Evolutionary conservation across 2,329 filamentous ascomycete species (phyloP), one percentile per base, ranked within the genome.

Genomic region (Diaporthe vaccinii): DNA sequence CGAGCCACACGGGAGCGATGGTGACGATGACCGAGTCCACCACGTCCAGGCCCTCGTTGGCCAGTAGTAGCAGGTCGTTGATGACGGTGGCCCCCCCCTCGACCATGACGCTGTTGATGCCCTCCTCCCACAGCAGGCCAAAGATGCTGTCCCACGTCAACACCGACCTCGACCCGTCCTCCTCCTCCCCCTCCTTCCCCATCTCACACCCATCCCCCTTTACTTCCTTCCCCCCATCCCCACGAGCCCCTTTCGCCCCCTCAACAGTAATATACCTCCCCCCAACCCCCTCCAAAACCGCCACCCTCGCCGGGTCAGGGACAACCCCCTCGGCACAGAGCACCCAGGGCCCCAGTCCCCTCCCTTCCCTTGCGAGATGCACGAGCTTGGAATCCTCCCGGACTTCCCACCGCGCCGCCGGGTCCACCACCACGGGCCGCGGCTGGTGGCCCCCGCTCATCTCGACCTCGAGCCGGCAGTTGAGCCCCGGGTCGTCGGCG

Each of bases 1-100:
- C 96, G n/a, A 98, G 87, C 91, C 95, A 98, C 0, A 92, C 95
- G 12, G 96, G 96, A 4, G 96, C 95, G 80, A 98, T 92, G 0
- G 96, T 98, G 75, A 98, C 89, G 79, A 98, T 93, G 67, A 98
- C 92, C 2, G 93, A 93, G 81, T 95, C 90, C 57, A 88, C 87
- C 12, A 95, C 85, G n/a, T 82, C 79, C 25, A 71, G 57, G 2
- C 67, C 62, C 22, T 90, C 86, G 79, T 92, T 91, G 39, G 86
- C 85, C 3, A 90, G 87, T 53, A 89, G 87, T n/a, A 98, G 87
- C 25, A 98, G 84, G 51, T 93, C 91, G 81, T 97, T 97, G 81
- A 98, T 95, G 46, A 98, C 91, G 15, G 88, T 87, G 0, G 91
- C 96, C 15, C 96, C 96, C 0, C 96, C 96, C 83, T 98, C 96